phyloP scores from a whole-genome alignment of 768 basidiomycete species.

The Trametes meyenii region DNA sequence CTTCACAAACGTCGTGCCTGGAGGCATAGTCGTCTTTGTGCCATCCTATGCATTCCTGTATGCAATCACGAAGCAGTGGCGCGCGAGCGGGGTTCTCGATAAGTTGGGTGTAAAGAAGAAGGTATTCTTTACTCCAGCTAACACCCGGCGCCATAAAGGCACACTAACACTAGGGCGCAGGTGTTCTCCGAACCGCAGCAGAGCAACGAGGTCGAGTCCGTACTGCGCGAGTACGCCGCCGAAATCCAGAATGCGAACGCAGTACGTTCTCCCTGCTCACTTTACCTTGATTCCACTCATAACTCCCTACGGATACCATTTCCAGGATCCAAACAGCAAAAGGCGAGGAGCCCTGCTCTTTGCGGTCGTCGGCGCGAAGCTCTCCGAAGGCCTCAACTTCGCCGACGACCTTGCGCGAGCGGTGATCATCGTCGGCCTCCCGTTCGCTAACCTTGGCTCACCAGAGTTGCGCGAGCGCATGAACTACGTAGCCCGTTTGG shows the following conservation, averaged over 20 bases:
- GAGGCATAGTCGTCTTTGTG: conserved; percentile 92
- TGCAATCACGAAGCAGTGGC: conserved; percentile 68
- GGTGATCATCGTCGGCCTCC: conserved; percentile 86
- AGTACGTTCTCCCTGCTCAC: background rate
- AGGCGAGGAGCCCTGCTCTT: conserved; percentile 77
- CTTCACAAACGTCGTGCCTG: conserved; percentile 74
- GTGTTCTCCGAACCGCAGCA: conserved; percentile 89
- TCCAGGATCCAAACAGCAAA: conserved; percentile 8
- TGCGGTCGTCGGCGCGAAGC: conserved; percentile 94
- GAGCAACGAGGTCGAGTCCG: conserved; percentile 67
- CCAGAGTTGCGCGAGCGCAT: conserved; percentile 90
- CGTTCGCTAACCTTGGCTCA: conserved; percentile 91
- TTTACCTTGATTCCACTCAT: background rate
- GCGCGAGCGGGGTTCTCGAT: conserved; percentile 56
- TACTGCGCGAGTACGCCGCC: conserved; percentile 71
- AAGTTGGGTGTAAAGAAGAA: conserved; percentile 74
- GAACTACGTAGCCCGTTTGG: conserved; percentile 76
- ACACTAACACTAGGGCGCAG: conserved; percentile 39
- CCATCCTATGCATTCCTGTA: conserved; percentile 89
- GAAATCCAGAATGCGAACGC: conserved; percentile 36
- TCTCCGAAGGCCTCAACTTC: conserved; percentile 87
- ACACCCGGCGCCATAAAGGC: background rate
- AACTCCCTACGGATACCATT: background rate
- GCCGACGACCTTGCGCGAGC: conserved; percentile 64
- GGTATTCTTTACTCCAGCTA: conserved; percentile 41